Evolutionary conservation across 2,329 filamentous ascomycete genomes (phyloP), one percentile per base, ranked within the genome.

Genomic region (Dactylonectria estremocensis): DNA sequence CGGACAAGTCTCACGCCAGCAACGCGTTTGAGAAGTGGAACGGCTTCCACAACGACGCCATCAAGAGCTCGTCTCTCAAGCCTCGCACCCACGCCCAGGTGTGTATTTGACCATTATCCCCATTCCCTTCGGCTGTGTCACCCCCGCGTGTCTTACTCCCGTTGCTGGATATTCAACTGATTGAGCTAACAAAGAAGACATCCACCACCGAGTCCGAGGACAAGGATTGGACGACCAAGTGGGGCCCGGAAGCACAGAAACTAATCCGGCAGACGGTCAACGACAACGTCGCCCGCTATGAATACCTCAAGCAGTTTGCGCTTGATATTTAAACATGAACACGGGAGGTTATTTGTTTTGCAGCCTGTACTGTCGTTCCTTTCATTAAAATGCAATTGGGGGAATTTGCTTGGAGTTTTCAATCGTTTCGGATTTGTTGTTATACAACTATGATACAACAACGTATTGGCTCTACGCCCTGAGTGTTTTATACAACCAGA

Each of bases 11-110:
- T 58, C 84, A 88, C 69, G 95, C 95, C 3, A 86, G 88, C 72
- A 87, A 90, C 70, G 91, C 91, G 18, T 98, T 98, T 83, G 94
- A 95, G 83, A 98, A 99, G 85, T 98, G 96, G 96, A 93, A 91
- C 73, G 96, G 96, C 11, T 98, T 97, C 84, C 96, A 98, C 80
- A 93, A 98, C 74, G 96, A 98, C 84, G 96, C 95, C 14, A 93
- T 98, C 74, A 86, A 93, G 73, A 97, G 93, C 78, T 92, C 87
- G 43, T 91, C 90, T 69, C 84, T 99, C 76, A 92, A 91, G 78
- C 89, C 93, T 2, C 87, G 93, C 77, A 85, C 86, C 52, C 87
- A 91, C 71, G 88, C 90, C 28, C 86, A 89, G 79, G 89, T 91
- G 81, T 80, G 87, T 81, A 59, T 37, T 18, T 48, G 63, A 68